Base-by-base conservation (phyloP, 345 rosid species). In the Eucalyptus viminalis region DNA sequence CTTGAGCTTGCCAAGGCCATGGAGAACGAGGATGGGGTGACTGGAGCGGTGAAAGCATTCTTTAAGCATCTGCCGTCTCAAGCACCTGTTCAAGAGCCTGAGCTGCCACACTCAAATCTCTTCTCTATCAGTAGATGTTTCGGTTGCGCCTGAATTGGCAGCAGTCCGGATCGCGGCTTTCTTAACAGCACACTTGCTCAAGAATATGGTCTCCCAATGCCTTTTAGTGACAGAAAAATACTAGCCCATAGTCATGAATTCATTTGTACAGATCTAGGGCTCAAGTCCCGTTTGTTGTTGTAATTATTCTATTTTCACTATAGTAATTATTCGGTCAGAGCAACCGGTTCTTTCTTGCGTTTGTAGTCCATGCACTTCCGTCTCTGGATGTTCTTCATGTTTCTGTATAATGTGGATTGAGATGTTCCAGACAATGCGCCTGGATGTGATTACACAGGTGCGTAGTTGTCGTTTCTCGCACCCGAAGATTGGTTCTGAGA, bases 11-110 rank as follows among this genome's bases (percentile, higher is more conserved):
- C 99, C n/a, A 93, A 96, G 88, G 97, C 97, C 45, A 97, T 97
- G 99, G 94, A 96, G 94, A 93, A 95, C 47, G 99, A 98, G 92
- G 99, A 98, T 87, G 99, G 99, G 87, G 99, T 96, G 86, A 89
- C 94, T n/a, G 99, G 98, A 92, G 99, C 99, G 21, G 99, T 98
- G 72, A 96, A 92, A 88, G 99, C 99, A 31, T 98, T 98, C 92
- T 92, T 98, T 43, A 97, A 96, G 95, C 99, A 98, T 91, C 96
- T 95, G 65, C 96, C 96, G 27, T 56, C 6, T 44, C 91, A 49
- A 60, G 94, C 91, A 87, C 89, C 93, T 0, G 91, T 91, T 50
- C 88, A 88, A 3, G 95, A 92, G 45, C 88, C 90, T 4, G 88
- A 90, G 12, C 91, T 90, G 22, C 95, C 91, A 87, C 87, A 92